phyloP scores from a whole-genome alignment of 2,329 filamentous ascomycete genomes.

The Penicillium vulpinum region DNA sequence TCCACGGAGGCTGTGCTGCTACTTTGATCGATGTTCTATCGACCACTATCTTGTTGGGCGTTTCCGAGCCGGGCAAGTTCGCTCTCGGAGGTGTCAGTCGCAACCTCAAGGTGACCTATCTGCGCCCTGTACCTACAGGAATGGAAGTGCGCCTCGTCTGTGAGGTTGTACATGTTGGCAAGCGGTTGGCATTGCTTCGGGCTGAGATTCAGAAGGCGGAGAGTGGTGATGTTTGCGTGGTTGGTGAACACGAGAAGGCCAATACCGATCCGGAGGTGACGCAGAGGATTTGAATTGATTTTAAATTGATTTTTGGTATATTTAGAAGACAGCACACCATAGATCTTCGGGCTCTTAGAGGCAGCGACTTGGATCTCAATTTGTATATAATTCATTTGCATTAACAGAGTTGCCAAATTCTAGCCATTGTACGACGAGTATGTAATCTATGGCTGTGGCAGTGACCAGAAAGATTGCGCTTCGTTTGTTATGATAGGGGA shows the following conservation, averaged over 20 bases:
- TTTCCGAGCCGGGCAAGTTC: constrained; percentile 63
- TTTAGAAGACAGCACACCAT: not conserved
- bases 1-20: constrained; percentile 78
- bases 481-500: constrained; percentile 13
- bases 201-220: constrained; percentile 57
- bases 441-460: not conserved
- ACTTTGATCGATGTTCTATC: constrained; percentile 69
- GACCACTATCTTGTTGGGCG: constrained; percentile 57
- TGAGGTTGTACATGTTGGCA: constrained; percentile 60
- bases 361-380: not conserved
- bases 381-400: constrained; percentile 10
- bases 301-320: not conserved
- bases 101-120: constrained; percentile 66
- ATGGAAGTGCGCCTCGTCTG: constrained; percentile 55
- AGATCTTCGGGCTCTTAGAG: not conserved
- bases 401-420: constrained; percentile 2
- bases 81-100: constrained; percentile 63
- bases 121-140: constrained; percentile 60
- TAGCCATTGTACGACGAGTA: not conserved
- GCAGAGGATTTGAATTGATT: constrained; percentile 25
- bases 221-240: constrained; percentile 56
- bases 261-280: constrained; percentile 54
- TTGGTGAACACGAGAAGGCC: constrained; percentile 66
- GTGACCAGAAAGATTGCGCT: constrained; percentile 19
- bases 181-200: constrained; percentile 54